Conservation (phyloP, 352 stramenopile species). For the Pythium periplocum region DNA sequence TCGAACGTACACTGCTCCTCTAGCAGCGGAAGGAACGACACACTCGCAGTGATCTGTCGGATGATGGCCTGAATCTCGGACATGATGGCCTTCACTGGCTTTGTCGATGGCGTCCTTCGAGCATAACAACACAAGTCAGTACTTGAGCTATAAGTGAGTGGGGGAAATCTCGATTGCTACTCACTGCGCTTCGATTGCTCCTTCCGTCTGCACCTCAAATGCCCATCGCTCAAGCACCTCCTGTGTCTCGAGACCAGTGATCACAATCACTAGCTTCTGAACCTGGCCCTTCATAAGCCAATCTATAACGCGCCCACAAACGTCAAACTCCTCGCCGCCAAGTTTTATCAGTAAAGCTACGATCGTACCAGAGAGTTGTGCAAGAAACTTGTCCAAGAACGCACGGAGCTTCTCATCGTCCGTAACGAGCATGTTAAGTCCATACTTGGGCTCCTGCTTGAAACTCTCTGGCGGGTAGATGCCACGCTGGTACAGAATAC, state of each 20-base stretch:
- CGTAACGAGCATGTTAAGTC: conserved; percentile 97
- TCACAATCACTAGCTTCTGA: conserved; percentile 97
- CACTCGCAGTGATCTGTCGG: conserved; percentile 97
- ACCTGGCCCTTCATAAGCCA: conserved; percentile 96
- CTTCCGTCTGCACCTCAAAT: conserved; percentile 93
- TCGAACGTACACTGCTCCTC: conserved; percentile 98
- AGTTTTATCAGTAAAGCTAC: background rate
- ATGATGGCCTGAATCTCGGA: conserved; percentile 99
- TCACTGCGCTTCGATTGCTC: conserved; percentile 26
- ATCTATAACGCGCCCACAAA: conserved; percentile 22
- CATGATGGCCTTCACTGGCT: conserved; percentile 94
- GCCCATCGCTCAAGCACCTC: conserved; percentile 98
- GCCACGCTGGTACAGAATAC: conserved; percentile 93
- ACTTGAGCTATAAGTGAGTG: background rate
- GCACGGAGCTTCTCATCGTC: conserved; percentile 93
- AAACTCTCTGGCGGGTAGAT: conserved; percentile 99
- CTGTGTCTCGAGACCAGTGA: conserved; percentile 95
- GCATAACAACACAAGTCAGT: background rate
- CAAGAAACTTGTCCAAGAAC: conserved; percentile 95
- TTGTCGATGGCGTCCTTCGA: conserved; percentile 30
- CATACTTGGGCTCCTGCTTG: conserved; percentile 96
- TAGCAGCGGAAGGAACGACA: conserved; percentile 98
- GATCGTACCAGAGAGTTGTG: conserved; percentile 78
- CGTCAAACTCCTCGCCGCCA: conserved; percentile 1
- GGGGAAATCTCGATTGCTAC: background rate